A percentile compares a stretch with the other conserved stretches of the same genome.
phyloP scores from a whole-genome alignment of 2,329 filamentous ascomycete species.

The Magnaporthiopsis incrustans region DNA sequence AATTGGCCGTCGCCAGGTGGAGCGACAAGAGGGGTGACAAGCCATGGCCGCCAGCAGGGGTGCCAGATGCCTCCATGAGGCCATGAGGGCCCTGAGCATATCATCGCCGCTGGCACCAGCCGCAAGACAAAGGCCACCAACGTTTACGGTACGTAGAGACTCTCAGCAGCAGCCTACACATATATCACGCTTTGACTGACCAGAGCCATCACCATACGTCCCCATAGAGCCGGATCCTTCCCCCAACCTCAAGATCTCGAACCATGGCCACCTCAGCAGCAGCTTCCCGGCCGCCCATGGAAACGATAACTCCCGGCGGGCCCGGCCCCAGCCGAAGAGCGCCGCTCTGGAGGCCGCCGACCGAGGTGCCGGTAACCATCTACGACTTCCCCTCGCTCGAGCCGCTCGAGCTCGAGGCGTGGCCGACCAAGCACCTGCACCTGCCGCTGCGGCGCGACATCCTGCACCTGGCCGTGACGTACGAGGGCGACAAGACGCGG shows the following conservation, averaged over 20 bases:
- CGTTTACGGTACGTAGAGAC: neutral
- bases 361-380: constrained; percentile 72
- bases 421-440: constrained; percentile 73
- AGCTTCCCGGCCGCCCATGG: constrained; percentile 71
- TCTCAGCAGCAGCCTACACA: neutral
- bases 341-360: constrained; percentile 14
- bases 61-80: constrained; percentile 43
- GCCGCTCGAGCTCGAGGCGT: constrained; percentile 68
- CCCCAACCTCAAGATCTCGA: constrained; percentile 5
- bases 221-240: constrained; percentile 4
- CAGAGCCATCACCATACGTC: neutral
- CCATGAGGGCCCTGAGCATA: constrained; percentile 40
- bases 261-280: constrained; percentile 14
- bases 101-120: constrained; percentile 24
- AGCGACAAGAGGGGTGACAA: neutral
- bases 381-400: constrained; percentile 87
- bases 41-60: constrained; percentile 38
- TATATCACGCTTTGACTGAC: neutral
- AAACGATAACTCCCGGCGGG: constrained; percentile 82
- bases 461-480: constrained; percentile 84
- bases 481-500: constrained; percentile 82
- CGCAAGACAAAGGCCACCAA: constrained; percentile 4
- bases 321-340: neutral
- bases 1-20: too few species aligned
- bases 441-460: constrained; percentile 86